Evolutionary conservation across 352 stramenopile genomes (phyloP), one percentile per base, ranked within the genome.

Genomic region (Phytopythium sindhum): DNA sequence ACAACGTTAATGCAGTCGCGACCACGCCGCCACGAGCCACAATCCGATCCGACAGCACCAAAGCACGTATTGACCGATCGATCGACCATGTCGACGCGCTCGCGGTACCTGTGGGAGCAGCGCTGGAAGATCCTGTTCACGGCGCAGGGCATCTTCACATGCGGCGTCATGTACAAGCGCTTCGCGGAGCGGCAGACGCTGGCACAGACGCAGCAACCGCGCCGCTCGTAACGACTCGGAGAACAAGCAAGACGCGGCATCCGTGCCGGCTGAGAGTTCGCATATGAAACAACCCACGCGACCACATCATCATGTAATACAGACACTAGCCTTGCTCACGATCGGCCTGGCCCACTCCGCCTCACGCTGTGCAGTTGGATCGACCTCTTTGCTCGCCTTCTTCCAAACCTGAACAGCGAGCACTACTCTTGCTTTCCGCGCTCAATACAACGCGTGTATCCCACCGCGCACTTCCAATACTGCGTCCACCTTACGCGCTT

Each of bases 51-150:
- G 31, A 14, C 10, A 6, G 1, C 33, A 11, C 1, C 33, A 10
- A 10, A 31, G 17, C 19, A n/a, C n/a, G n/a, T n/a, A n/a, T n/a
- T 41, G 4, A 35, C 9, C 28, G 26, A 48, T 29, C 21, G 44
- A 26, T 51, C 44, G 41, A 60, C 21, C 23, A 75, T 89, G 74
- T 78, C 75, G 44, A 69, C 68, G 62, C 77, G 89, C 62, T 74
- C 62, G 28, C 70, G 72, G 60, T 93, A 85, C 68, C 61, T 93
- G 64, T 71, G 80, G 61, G 66, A 81, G 54, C 76, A 90, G 51
- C 80, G 84, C 60, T 93, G 82, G 81, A 89, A 90, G 70, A 86
- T 93, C 50, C 63, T 93, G 57, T 74, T 93, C 39, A 88, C 78
- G 60, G 77, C 81, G 45, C 84, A 93, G 65, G 75, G 67, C 60